phyloP scores from a whole-genome alignment of 306 rosid species.

The Vigna mungo region DNA sequence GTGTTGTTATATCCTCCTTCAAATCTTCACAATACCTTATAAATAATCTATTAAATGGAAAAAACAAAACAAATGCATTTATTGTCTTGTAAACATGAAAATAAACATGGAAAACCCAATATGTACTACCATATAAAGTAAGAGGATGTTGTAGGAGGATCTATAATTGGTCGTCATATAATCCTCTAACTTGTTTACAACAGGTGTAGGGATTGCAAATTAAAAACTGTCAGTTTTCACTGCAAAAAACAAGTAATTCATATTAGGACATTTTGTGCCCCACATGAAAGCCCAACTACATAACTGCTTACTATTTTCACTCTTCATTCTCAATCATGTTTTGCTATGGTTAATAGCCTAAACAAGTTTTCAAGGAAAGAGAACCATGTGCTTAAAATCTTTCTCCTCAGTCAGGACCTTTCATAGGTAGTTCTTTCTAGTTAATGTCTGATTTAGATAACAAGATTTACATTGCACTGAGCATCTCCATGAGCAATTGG shows the following conservation, averaged over 20 bases:
- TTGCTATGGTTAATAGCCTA: slow-evolving; percentile 7
- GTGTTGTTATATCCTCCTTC: neutral
- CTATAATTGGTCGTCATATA: neutral
- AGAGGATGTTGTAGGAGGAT: neutral
- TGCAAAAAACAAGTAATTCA: neutral
- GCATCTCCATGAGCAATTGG: slow-evolving; percentile 20
- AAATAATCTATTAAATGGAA: neutral
- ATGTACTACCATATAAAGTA: neutral
- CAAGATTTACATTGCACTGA: slow-evolving; percentile 21
- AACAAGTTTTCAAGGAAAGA: neutral
- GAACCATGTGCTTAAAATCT: neutral
- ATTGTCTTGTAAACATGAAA: neutral
- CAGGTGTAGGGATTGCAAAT: neutral
- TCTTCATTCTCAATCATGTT: slow-evolving; percentile 14
- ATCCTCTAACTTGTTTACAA: neutral
- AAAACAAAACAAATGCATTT: neutral
- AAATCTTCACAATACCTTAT: neutral
- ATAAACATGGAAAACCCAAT: too few relatives aligned
- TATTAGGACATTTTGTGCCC: neutral
- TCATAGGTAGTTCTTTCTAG: too few relatives aligned
- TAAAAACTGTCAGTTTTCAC: neutral
- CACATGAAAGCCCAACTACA: neutral
- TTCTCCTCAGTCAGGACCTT: too few relatives aligned
- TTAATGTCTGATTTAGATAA: neutral
- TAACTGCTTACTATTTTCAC: slow-evolving; percentile 3